A percentile compares a stretch with the other conserved stretches of the same genome.
Evolutionary conservation across 257 asterid genomes (phyloP).

Genomic region (Solanum bulbocastanum): DNA sequence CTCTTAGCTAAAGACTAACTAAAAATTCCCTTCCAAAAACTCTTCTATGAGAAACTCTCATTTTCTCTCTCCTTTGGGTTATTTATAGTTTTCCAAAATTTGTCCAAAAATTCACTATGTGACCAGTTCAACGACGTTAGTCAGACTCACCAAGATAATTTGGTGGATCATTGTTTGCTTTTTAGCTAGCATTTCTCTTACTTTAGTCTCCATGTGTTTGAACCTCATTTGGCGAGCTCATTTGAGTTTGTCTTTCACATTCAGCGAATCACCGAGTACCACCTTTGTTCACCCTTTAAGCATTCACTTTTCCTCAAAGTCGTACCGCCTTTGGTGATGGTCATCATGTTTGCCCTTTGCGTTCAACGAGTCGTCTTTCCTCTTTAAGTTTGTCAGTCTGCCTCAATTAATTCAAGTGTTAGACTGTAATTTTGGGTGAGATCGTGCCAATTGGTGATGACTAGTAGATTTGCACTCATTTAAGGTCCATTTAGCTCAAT

Average conservation of each 20-base stretch:
- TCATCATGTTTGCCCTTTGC: neutral
- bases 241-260: neutral
- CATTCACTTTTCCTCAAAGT: neutral
- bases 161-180: neutral
- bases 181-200: neutral
- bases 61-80: neutral
- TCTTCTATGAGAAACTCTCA: neutral
- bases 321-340: neutral
- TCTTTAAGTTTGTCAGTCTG: too few species aligned
- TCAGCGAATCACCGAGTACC: neutral
- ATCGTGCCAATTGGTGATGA: neutral
- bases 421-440: neutral
- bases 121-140: neutral
- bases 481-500: too few species aligned
- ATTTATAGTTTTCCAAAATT: too few species aligned
- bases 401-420: neutral
- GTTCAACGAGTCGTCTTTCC: too few species aligned
- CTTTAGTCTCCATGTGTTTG: neutral
- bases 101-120: neutral
- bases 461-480: neutral
- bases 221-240: neutral
- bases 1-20: neutral
- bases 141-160: neutral
- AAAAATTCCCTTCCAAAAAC: neutral
- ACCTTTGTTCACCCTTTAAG: neutral